Conservation (phyloP, 495 filamentous ascomycete genomes). For the Penicillium atrosanguineum region DNA sequence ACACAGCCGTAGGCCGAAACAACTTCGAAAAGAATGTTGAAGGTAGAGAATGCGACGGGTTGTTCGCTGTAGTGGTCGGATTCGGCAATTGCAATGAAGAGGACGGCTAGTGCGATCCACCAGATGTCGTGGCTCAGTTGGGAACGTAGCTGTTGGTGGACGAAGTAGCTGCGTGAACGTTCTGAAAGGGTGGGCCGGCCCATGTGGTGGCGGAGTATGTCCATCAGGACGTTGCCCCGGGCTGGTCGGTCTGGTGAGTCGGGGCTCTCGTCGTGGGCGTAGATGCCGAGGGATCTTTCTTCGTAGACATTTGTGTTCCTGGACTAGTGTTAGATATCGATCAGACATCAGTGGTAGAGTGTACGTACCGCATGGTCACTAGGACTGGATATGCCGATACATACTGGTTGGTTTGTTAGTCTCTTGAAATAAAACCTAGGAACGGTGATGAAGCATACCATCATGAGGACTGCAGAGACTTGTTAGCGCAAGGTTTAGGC, state of each 20-base stretch:
- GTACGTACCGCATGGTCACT: conserved; percentile 51
- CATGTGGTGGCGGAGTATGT: conserved; percentile 25
- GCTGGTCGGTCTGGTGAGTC: conserved; percentile 16
- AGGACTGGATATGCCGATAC: conserved; percentile 59
- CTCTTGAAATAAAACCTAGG: neutral
- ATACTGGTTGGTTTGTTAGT: conserved; percentile 45
- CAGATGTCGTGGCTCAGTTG: conserved; percentile 85
- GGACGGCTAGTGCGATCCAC: conserved; percentile 73
- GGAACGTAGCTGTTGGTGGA: conserved; percentile 65
- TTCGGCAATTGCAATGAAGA: conserved; percentile 75
- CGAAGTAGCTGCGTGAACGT: conserved; percentile 51
- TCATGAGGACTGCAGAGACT: conserved; percentile 65
- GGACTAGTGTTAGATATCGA: conserved; percentile 1
- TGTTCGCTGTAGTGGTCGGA: conserved; percentile 60
- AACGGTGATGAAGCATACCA: conserved; percentile 42
- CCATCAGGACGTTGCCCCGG: conserved; percentile 22
- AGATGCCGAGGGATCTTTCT: conserved; percentile 69
- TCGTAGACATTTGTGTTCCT: conserved; percentile 75
- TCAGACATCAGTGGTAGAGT: neutral
- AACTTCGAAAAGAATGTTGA: conserved; percentile 84
- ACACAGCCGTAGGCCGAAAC: conserved; percentile 85
- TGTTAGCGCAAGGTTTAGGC: conserved; percentile 6
- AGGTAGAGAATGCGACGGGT: conserved; percentile 70
- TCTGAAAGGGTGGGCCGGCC: conserved; percentile 29
- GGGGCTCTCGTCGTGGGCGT: conserved; percentile 39